Evolutionary conservation across 331 rosid genomes (phyloP).

Genomic region (Saraca asoca): DNA sequence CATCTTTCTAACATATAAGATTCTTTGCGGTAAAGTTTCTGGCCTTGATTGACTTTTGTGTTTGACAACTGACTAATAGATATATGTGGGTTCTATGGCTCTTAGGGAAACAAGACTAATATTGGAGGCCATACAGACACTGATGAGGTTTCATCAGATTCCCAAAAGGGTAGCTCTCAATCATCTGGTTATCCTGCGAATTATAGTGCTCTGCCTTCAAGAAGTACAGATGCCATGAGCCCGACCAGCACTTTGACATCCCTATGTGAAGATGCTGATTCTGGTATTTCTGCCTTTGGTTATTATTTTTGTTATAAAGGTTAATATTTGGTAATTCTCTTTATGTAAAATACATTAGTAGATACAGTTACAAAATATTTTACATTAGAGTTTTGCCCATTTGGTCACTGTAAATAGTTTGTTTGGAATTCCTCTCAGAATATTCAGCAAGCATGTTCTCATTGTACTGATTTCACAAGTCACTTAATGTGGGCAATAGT

Average conservation of each 20-base stretch:
- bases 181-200: conserved; percentile 53
- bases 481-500: conserved; percentile 43
- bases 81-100: conserved; percentile 24
- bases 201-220: conserved; percentile 54
- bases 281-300: conserved; percentile 54
- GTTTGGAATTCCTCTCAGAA: conserved; percentile 40
- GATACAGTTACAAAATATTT: conserved; percentile 1
- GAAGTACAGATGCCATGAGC: conserved; percentile 66
- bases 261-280: conserved; percentile 82
- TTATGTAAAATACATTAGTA: conserved; percentile 1
- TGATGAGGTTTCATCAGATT: conserved; percentile 57
- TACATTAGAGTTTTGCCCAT: conserved; percentile 22
- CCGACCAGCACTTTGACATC: conserved; percentile 67
- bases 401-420: conserved; percentile 26
- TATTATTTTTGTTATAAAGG: conserved; percentile 22
- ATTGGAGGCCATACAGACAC: conserved; percentile 54
- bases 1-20: conserved; percentile 17
- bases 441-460: conserved; percentile 53
- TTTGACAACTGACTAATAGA: conserved; percentile 7
- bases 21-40: conserved; percentile 19
- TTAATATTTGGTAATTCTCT: conserved; percentile 17
- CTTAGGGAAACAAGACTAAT: conserved; percentile 75
- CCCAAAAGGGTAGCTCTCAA: conserved; percentile 50
- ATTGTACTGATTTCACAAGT: conserved; percentile 40
- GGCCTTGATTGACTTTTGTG: conserved; percentile 24